phyloP scores from a whole-genome alignment of 352 stramenopile genomes.

The Globisporangium orthogonon region DNA sequence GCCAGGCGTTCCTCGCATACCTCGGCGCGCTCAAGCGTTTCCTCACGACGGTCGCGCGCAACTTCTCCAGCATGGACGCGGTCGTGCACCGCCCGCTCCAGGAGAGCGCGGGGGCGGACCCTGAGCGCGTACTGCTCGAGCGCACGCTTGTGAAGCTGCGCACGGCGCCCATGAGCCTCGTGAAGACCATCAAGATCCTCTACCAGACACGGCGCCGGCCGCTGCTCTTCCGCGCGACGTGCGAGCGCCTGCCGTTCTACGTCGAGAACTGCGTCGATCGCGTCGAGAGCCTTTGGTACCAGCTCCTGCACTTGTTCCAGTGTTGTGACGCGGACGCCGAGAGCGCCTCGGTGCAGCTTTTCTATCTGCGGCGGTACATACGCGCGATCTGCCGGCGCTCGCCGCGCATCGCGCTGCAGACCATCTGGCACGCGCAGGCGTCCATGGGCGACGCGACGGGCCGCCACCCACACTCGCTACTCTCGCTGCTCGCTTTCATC shows the following conservation, averaged over 20 bases:
- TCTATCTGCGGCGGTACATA: conserved; percentile 63
- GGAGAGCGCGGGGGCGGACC: neutral
- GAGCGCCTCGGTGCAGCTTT: conserved; percentile 42
- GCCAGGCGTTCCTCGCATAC: conserved; percentile 56
- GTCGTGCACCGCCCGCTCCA: conserved; percentile 17
- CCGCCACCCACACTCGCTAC: conserved; percentile 52
- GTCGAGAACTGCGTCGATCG: conserved; percentile 68
- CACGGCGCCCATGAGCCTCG: conserved; percentile 56
- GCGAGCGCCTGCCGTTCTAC: conserved; percentile 65
- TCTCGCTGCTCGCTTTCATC: conserved; percentile 55
- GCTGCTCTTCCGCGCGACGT: conserved; percentile 55
- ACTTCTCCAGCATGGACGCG: conserved; percentile 24
- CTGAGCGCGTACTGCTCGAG: conserved; percentile 20
- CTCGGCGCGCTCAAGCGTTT: conserved; percentile 28
- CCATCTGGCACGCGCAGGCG: conserved; percentile 75
- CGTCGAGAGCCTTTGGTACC: conserved; percentile 75
- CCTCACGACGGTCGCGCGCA: conserved; percentile 24
- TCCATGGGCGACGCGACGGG: conserved; percentile 46
- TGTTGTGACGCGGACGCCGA: conserved; percentile 53
- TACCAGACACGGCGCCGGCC: conserved; percentile 71
- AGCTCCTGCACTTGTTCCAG: conserved; percentile 73
- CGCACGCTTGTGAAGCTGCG: conserved; percentile 48
- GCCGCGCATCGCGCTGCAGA: conserved; percentile 67
- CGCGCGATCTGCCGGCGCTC: conserved; percentile 63
- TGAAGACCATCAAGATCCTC: conserved; percentile 72